A percentile compares a stretch with the other conserved stretches of the same genome.
Evolutionary conservation across 495 filamentous ascomycete species (phyloP).

Genomic region (Daldinia concentrica): DNA sequence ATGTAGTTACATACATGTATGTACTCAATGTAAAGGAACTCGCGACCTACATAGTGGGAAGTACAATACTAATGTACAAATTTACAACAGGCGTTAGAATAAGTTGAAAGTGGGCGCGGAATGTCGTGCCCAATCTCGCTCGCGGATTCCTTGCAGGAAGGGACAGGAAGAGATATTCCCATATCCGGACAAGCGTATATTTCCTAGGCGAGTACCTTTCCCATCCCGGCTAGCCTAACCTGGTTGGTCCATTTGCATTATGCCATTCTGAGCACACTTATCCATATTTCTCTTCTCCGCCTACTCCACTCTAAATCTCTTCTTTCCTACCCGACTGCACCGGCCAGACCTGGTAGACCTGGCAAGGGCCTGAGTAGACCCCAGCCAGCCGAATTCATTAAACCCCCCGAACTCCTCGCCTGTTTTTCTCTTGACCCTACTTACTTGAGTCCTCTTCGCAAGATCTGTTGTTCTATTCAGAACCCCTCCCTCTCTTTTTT

Average conservation of each 20-base stretch:
- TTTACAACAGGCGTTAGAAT: conserved; percentile 37
- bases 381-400: conserved; percentile 49
- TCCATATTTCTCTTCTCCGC: conserved; percentile 23
- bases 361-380: conserved; percentile 15
- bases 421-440: conserved; percentile 44
- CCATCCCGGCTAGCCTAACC: conserved; percentile 9
- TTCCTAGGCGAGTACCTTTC: conserved; percentile 34
- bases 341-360: conserved; percentile 34
- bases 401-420: conserved; percentile 46
- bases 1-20: neutral
- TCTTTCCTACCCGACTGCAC: conserved; percentile 42
- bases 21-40: neutral
- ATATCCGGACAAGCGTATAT: conserved; percentile 21
- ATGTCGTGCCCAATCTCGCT: conserved; percentile 43
- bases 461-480: conserved; percentile 49
- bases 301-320: conserved; percentile 43
- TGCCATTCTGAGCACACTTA: conserved; percentile 25
- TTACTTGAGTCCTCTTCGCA: conserved; percentile 46
- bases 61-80: conserved; percentile 12
- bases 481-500: conserved; percentile 44
- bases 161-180: conserved; percentile 32
- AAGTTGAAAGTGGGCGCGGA: conserved; percentile 20
- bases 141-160: conserved; percentile 34
- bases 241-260: conserved; percentile 35
- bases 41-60: neutral